Evolutionary conservation across 2,329 filamentous ascomycete species (phyloP).

Genomic region (Penicillium italicum): DNA sequence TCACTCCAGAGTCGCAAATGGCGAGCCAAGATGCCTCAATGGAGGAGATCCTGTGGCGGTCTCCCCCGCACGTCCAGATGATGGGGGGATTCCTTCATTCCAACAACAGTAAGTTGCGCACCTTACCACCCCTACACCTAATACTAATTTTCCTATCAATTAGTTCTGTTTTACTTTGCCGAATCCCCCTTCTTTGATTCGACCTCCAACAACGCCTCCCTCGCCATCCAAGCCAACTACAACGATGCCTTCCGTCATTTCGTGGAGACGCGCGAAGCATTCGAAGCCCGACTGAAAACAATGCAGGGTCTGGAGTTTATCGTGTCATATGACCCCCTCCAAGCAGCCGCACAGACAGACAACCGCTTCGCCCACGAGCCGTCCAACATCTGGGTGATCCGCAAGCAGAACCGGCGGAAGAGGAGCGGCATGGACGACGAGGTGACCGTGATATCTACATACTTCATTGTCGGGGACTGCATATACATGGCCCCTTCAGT

Average conservation of each 20-base stretch:
- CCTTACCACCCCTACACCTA: background rate
- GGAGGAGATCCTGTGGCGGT: constrained; percentile 47
- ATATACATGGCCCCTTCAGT: constrained; percentile 62
- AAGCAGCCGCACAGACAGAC: constrained; percentile 42
- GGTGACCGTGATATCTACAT: constrained; percentile 54
- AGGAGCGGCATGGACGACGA: constrained; percentile 45
- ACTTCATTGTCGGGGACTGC: constrained; percentile 58
- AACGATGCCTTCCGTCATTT: constrained; percentile 50
- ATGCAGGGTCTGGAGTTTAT: constrained; percentile 59
- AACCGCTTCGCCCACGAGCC: constrained; percentile 44
- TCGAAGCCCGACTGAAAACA: constrained; percentile 54
- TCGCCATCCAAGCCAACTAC: constrained; percentile 51
- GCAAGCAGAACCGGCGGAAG: constrained; percentile 55
- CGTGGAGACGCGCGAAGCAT: constrained; percentile 53
- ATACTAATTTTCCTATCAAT: background rate
- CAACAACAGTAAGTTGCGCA: constrained; percentile 39
- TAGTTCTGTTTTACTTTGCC: constrained; percentile 60
- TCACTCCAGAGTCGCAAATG: constrained; percentile 23
- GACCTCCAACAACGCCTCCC: constrained; percentile 58
- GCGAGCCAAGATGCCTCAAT: constrained; percentile 37
- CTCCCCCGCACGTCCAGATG: constrained; percentile 45
- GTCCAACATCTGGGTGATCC: constrained; percentile 57
- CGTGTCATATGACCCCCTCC: constrained; percentile 56
- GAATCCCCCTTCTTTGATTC: constrained; percentile 62
- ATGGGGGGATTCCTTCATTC: constrained; percentile 46